A percentile compares a stretch with the other conserved stretches of the same genome.
Evolutionary conservation across 2,329 filamentous ascomycete genomes (phyloP).

Genomic region (Calonectria pseudoreteaudii): DNA sequence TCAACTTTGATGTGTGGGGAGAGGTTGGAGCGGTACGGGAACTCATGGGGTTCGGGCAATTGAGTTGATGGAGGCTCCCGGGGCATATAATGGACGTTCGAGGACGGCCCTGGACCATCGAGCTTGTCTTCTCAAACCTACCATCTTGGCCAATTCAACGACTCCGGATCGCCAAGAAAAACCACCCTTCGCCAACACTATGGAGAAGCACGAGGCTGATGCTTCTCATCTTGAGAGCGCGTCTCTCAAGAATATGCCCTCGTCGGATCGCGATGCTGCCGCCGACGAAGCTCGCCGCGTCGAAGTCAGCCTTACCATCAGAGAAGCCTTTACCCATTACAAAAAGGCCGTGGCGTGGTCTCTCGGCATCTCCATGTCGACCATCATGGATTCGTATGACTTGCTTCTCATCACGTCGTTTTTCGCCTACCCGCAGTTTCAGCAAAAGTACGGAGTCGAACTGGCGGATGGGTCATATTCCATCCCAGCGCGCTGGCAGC

Average conservation of each 20-base stretch:
- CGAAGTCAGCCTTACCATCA: conserved; percentile 3
- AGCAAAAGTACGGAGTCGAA: conserved; percentile 33
- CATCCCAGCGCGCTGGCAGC: conserved; percentile 35
- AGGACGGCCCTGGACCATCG: neutral
- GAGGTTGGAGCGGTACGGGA: neutral
- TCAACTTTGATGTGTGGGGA: neutral
- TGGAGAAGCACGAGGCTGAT: neutral
- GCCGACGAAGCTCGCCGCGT: conserved; percentile 17
- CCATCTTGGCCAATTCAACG: neutral
- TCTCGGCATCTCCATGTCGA: conserved; percentile 31
- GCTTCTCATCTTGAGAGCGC: neutral
- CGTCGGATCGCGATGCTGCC: neutral
- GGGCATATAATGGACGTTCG: neutral
- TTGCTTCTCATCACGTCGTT: conserved; percentile 35
- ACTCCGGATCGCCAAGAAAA: neutral
- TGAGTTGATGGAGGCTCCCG: neutral
- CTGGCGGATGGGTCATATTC: conserved; percentile 26
- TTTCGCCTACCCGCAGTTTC: conserved; percentile 34
- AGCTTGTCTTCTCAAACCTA: neutral
- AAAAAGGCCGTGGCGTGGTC: conserved; percentile 36
- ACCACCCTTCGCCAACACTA: neutral
- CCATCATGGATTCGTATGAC: conserved; percentile 39
- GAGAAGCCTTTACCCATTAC: conserved; percentile 21
- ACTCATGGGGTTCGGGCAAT: neutral
- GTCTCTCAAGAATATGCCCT: neutral